phyloP scores from a whole-genome alignment of 176 grass and related monocot genomes.

The Eragrostis nindensis region DNA sequence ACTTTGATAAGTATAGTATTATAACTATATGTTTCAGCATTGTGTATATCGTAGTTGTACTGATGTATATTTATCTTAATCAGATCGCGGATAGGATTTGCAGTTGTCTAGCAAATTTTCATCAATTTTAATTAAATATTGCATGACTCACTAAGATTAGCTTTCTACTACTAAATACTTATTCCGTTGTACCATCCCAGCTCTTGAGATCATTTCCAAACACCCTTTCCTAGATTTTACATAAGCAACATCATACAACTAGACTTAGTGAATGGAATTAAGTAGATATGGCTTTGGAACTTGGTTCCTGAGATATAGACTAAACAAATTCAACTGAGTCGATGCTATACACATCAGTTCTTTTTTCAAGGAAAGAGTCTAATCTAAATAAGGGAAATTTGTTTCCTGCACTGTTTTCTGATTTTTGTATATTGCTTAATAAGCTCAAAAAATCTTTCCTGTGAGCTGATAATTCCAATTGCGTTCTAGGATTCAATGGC shows the following conservation, averaged over 20 bases:
- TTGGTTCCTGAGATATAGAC: slow-evolving; percentile 14
- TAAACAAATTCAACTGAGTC: neutral
- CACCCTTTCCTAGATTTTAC: no score
- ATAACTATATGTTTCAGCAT: neutral
- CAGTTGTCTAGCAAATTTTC: neutral
- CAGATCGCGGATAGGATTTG: neutral
- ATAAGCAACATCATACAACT: neutral
- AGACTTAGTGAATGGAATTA: neutral
- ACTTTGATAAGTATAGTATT: neutral
- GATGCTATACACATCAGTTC: neutral
- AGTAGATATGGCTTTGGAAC: neutral
- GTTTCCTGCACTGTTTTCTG: slow-evolving; percentile 1
- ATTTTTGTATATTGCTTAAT: slow-evolving; percentile 18
- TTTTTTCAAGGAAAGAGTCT: neutral
- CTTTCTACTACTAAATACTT: neutral
- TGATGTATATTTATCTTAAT: neutral
- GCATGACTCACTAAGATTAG: slow-evolving; percentile 16
- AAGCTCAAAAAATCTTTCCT: slow-evolving; percentile 21
- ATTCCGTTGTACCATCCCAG: neutral
- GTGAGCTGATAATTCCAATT: slow-evolving; percentile 33
- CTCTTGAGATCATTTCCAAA: neutral
- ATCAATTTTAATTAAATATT: neutral
- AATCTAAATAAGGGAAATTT: neutral
- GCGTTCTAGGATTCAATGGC: slow-evolving; percentile 91
- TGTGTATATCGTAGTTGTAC: neutral